Percentiles rank a stretch among this genome's conserved stretches.
Conservation (phyloP, 768 basidiomycete species). For the Coprinopsis strossmayeri region DNA sequence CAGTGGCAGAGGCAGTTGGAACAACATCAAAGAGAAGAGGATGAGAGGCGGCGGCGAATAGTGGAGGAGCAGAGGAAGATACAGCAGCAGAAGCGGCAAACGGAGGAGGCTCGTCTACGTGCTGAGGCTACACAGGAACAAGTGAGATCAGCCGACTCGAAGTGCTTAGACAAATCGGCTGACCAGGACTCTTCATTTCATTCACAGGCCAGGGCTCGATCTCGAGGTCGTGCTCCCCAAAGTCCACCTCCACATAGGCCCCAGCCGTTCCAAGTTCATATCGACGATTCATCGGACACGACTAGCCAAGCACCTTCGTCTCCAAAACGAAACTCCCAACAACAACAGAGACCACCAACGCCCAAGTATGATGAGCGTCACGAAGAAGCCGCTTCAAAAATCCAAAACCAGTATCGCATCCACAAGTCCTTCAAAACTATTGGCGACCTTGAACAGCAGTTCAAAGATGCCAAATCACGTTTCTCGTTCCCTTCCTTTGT, state of each 20-base stretch:
- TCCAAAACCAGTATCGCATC: conserved; percentile 41
- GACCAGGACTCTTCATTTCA: neutral
- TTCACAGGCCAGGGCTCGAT: neutral
- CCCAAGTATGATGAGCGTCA: conserved; percentile 24
- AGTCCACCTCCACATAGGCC: too few relatives aligned
- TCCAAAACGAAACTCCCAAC: too few relatives aligned
- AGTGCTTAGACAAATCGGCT: neutral
- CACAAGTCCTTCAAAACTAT: conserved; percentile 36
- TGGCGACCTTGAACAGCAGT: conserved; percentile 32
- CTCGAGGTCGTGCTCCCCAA: conserved; percentile 2
- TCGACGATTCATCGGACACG: conserved; percentile 7
- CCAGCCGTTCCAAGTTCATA: neutral
- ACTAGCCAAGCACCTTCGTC: neutral
- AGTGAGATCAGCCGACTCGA: conserved; percentile 14
- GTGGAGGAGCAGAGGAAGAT: conserved; percentile 17
- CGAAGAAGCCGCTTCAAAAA: conserved; percentile 36
- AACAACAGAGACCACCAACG: conserved; percentile 12
- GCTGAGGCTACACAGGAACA: conserved; percentile 11
- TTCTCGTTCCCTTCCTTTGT: conserved; percentile 41
- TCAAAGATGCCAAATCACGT: conserved; percentile 31
- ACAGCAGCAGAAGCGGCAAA: conserved; percentile 12
- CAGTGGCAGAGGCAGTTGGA: conserved; percentile 13
- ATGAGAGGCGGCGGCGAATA: conserved; percentile 13
- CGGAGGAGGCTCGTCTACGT: conserved; percentile 4
- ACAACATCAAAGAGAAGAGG: conserved; percentile 16